Evolutionary conservation across 2,329 filamentous ascomycete genomes (phyloP), one percentile per base, ranked within the genome.

Genomic region (Cladobotryum mycophilum): DNA sequence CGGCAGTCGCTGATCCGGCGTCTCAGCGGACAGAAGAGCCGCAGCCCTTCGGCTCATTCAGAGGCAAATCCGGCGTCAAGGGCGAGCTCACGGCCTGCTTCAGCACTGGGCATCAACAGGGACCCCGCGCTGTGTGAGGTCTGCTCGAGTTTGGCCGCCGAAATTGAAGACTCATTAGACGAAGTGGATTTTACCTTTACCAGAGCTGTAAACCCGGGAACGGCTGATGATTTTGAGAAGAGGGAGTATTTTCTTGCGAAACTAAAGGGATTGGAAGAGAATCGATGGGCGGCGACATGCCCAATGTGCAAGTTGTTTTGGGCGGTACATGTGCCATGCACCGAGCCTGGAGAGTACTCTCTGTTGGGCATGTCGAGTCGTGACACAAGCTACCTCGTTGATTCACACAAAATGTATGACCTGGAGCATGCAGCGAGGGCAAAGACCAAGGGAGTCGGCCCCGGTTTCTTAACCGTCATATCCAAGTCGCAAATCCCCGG

Each of bases 261-360:
- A 0, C 56, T 68, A 35, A 58, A 56, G 34, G 60, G 61, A 15
- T 57, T 67, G 4, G 62, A 65, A 22, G 63, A 67, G 48, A 61
- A 65, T 47, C 61, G 63, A 35, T 65, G 63, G 63, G 56, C 59
- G 0, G 60, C 64, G 40, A 65, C 64, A 45, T 68, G 66, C 34
- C 66, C 66, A 4, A 59, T 68, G 4, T 68, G 66, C 57, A 66
- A 61, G 54, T 57, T 68, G 7, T 67, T 68, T 3, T 60, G 62
- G 53, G 60, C 63, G 4, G 61, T 68, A 1, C 66, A 66, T 40
- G 61, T 67, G 8, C 57, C 63, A 3, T 60, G 63, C n/a, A 49
- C 63, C 12, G 64, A 62, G 3, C 55, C 58, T 3, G 63, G 62
- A 6, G 62, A 67, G 15, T 51, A 64, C 5, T 60, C 58, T n/a